phyloP scores from a whole-genome alignment of 2,329 filamentous ascomycete genomes.

The Leptographium lundbergii region DNA sequence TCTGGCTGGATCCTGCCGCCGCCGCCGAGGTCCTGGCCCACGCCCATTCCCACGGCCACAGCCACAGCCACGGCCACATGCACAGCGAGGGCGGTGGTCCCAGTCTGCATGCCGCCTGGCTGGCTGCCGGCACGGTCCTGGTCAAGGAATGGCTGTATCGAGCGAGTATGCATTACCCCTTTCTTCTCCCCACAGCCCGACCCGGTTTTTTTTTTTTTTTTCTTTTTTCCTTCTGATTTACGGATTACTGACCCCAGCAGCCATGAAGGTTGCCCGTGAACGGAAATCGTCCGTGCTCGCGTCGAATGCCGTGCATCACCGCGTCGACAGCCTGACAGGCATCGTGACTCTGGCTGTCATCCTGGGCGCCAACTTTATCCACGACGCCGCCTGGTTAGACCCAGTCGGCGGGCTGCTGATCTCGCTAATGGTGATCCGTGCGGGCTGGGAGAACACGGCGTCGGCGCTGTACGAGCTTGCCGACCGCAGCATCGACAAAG shows the following conservation, averaged over 20 bases:
- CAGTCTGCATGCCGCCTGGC: conserved; percentile 88
- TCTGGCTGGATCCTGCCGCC: conserved; percentile 50
- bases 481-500: conserved; percentile 79
- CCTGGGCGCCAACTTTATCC: conserved; percentile 73
- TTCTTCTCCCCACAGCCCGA: not conserved
- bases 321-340: conserved; percentile 88
- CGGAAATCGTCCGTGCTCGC: conserved; percentile 92
- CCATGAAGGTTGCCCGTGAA: conserved; percentile 89
- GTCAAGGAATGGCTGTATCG: conserved; percentile 96
- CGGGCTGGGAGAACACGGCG: conserved; percentile 75
- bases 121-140: conserved; percentile 78
- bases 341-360: conserved; percentile 87
- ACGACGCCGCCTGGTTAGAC: conserved; percentile 83
- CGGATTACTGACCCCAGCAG: conserved; percentile 31
- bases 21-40: conserved; percentile 41
- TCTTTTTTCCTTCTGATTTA: no score
- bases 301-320: conserved; percentile 92
- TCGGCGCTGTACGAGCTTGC: conserved; percentile 76
- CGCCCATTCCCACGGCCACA: conserved; percentile 48
- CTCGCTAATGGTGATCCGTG: conserved; percentile 83
- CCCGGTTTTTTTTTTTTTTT: not conserved
- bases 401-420: conserved; percentile 88
- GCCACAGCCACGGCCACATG: conserved; percentile 50
- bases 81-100: conserved; percentile 55
- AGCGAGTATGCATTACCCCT: conserved; percentile 58